Evolutionary conservation across 2,329 filamentous ascomycete species (phyloP).

Genomic region (Neonectria coccinea): DNA sequence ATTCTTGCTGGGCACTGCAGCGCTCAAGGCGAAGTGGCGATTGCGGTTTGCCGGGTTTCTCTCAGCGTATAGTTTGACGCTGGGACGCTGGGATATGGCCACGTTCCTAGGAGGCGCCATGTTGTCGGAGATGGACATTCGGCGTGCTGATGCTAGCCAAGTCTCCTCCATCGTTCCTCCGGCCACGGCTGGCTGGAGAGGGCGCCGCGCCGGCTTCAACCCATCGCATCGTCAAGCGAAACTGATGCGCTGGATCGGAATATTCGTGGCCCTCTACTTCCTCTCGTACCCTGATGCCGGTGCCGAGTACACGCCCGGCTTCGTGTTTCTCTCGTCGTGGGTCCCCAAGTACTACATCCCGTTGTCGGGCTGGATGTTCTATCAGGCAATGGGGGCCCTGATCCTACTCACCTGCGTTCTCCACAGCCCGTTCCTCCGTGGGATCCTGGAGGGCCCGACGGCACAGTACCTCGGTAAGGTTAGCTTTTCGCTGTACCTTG

Average conservation of each 20-base stretch:
- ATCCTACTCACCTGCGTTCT: constrained; percentile 52
- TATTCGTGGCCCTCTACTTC: constrained; percentile 52
- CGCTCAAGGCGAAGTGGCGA: constrained; percentile 51
- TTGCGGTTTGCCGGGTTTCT: constrained; percentile 46
- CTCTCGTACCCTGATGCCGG: constrained; percentile 55
- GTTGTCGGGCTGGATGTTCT: constrained; percentile 55
- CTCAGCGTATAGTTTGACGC: constrained; percentile 49
- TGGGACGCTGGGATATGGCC: constrained; percentile 56
- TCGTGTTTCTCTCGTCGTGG: constrained; percentile 48
- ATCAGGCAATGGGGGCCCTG: constrained; percentile 53
- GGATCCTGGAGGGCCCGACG: constrained; percentile 46
- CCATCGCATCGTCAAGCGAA: constrained; percentile 29
- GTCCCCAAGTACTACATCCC: constrained; percentile 53
- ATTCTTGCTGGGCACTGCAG: constrained; percentile 54
- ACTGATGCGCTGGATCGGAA: constrained; percentile 44
- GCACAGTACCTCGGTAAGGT: constrained; percentile 55
- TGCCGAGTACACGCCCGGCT: constrained; percentile 54
- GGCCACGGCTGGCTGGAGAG: constrained; percentile 19
- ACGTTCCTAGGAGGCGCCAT: constrained; percentile 53
- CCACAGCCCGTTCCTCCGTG: constrained; percentile 46
- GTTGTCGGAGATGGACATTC: constrained; percentile 53
- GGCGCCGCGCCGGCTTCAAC: constrained; percentile 18
- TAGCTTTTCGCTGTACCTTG: constrained; percentile 57
- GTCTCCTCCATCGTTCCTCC: constrained; percentile 31
- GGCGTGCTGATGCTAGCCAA: constrained; percentile 33